Conservation (phyloP, 148 eudicot genomes). For the Rhododendron mucronatum region DNA sequence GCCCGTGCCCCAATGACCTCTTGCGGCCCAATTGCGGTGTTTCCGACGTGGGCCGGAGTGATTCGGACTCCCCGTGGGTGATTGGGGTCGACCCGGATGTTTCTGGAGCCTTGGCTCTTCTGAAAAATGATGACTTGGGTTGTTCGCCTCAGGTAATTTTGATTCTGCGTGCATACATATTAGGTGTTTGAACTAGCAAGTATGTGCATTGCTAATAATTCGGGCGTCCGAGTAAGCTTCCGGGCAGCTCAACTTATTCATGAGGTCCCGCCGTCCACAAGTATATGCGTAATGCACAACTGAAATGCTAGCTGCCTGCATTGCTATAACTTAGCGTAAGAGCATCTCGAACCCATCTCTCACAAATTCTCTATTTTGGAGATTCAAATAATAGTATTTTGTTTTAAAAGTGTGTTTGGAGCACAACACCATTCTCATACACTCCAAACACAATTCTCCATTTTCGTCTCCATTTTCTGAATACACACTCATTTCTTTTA, state of each 20-base stretch:
- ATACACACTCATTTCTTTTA: no score
- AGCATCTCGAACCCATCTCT: no score
- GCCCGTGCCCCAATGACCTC: slow-evolving; percentile 20
- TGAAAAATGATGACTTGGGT: slow-evolving; percentile 40
- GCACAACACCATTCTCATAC: no score
- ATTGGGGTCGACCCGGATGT: slow-evolving; percentile 93
- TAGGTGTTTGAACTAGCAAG: not conserved
- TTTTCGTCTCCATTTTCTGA: no score
- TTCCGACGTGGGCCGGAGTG: not conserved
- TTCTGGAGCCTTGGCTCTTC: slow-evolving; percentile 74
- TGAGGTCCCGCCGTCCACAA: not conserved
- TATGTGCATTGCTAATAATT: not conserved
- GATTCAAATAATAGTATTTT: no score
- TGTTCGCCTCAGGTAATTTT: slow-evolving; percentile 48
- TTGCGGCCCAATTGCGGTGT: not conserved
- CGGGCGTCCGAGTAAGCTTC: not conserved
- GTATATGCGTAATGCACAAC: not conserved
- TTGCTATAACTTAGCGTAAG: not conserved
- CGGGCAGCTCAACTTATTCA: not conserved
- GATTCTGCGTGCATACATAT: not conserved
- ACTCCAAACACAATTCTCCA: no score
- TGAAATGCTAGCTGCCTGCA: not conserved
- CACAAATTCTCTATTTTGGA: no score
- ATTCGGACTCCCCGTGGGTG: slow-evolving; percentile 41
- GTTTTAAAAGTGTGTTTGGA: no score